These are phyloP conservation scores for Chrysosporium keratinophilum DNA, from an alignment of 2,329 filamentous ascomycete genomes.

Conservation along the genomic window DNA sequence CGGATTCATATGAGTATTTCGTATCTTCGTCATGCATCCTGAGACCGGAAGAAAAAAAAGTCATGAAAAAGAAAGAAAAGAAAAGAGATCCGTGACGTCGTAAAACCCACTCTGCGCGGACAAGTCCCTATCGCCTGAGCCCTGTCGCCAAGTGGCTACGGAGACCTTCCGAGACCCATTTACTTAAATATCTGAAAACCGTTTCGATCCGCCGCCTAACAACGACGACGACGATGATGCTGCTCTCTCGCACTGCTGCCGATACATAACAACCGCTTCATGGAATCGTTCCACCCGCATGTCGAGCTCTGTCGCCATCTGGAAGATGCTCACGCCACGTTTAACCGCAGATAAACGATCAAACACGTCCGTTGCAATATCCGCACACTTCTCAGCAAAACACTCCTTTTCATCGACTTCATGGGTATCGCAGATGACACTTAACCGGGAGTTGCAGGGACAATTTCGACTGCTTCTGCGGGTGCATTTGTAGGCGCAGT, in stretches of 20 bases:
- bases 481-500: constrained; percentile 29
- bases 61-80: neutral
- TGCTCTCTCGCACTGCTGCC: constrained; percentile 13
- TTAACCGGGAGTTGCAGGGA: constrained; percentile 29
- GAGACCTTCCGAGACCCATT: constrained; percentile 9
- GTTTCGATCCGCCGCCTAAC: neutral
- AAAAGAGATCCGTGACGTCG: constrained; percentile 9
- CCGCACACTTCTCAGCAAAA: constrained; percentile 21
- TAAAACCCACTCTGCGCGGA: constrained; percentile 5
- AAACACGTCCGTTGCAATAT: constrained; percentile 26
- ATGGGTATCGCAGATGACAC: constrained; percentile 22
- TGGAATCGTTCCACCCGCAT: constrained; percentile 22
- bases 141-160: constrained; percentile 14
- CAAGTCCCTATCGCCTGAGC: constrained; percentile 10
- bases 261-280: constrained; percentile 26
- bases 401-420: constrained; percentile 15
- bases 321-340: constrained; percentile 17
- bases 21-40: no score
- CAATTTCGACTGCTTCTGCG: constrained; percentile 23
- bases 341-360: constrained; percentile 23
- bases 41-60: no score
- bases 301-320: constrained; percentile 21
- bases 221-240: neutral
- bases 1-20: no score
- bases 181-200: constrained; percentile 1